Evolutionary conservation across 805 yeast species (phyloP), one percentile per base, ranked within the genome.

Genomic region (Cephaloascus fragrans): DNA sequence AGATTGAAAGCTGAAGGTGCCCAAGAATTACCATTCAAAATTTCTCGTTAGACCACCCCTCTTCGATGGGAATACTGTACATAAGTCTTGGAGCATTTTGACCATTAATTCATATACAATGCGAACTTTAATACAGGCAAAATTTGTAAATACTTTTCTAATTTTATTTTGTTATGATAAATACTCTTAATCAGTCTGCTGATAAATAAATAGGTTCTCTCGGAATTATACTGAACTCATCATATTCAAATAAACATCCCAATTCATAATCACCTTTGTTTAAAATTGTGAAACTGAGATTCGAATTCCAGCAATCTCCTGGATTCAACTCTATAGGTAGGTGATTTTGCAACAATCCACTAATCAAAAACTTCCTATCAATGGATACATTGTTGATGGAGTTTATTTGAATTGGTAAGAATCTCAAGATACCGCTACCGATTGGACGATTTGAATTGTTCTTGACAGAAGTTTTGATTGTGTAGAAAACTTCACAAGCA

Each of bases 211-310:
- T 12, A 23, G 28, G 28, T 23, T 23, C 28, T 23, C 28, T 23
- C 12, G 28, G 28, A 12, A 23, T 12, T 8, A 23, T 12, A 23
- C 28, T 23, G 12, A 23, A 23, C 28, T 23, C 28, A 23, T 23
- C 28, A 23, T 23, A 23, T 23, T 79, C 83, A 45, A 77, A 64
- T 12, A 77, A 56, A 0, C 73, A 71, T 1, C 89, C 86, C 82
- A 95, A 80, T 53, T 85, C 93, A 52, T 80, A 88, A 36, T 75
- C 80, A 2, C 97, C 97, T 35, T 69, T 69, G 39, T 83, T 89
- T 31, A 89, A 60, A 3, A 86, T 73, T 16, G 80, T 69, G 37
- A 80, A 71, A 5, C 85, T 76, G 32, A 83, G 53, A 18, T 65
- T 66, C 23, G 76, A 60, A 2, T 54, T 61, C 3, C 61, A 38